Evolutionary conservation across 495 filamentous ascomycete genomes (phyloP), one percentile per base, ranked within the genome.

Genomic region (Talaromyces adpressus): DNA sequence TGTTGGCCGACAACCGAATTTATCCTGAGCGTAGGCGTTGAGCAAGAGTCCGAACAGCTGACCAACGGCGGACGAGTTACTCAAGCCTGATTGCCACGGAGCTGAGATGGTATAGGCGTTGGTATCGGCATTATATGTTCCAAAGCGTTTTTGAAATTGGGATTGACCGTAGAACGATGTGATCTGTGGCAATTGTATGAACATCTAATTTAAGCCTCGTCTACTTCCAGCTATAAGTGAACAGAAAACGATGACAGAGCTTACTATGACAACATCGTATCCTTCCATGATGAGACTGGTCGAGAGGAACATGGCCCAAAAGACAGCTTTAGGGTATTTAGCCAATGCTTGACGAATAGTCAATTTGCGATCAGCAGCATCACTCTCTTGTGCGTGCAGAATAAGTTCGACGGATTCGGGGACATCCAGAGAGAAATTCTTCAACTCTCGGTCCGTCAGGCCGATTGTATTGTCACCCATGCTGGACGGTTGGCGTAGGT

Each of bases 11-110:
- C 87, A 88, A 0, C 87, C 87, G 64, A 86, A 87, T 4, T 78
- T 75, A 58, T 90, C 87, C 12, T 84, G 84, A 23, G 85, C 76
- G 65, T 71, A 84, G 47, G 84, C 85, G 66, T 88, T 89, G 70
- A 88, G 77, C 52, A 85, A 62, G 14, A 89, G 75, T 57, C 86
- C 86, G 62, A 89, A 79, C 51, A 88, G 79, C 68, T 88, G 85
- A n/a, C 87, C 87, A 64, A 79, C 72, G 12, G 67, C 63, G 14
- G 69, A 71, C 23, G 73, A 85, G 66, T 89, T 89, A 47, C 80
- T 84, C 20, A 90, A 73, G 18, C 86, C 87, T 3, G 87, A 76
- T 67, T 89, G 86, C 87, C 87, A 90, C 18, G 62, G 54, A 9
- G 79, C 76, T 25, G 76, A 62, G 49, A 82, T 69, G 18, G 70